Conservation (phyloP, 768 basidiomycete genomes). For the Tulasnella calospora region DNA sequence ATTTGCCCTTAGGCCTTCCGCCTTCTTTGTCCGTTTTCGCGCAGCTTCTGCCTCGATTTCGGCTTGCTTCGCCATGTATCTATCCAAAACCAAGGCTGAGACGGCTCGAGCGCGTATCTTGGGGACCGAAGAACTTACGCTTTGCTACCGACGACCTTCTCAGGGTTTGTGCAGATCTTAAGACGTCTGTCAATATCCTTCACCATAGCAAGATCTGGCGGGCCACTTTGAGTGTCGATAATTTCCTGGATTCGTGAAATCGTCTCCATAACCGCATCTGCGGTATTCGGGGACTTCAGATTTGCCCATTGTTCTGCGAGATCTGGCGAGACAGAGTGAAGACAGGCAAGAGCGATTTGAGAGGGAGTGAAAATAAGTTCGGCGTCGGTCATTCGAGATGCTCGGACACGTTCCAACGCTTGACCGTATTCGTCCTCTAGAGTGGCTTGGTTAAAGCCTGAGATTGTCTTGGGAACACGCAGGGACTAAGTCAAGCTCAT, state of each 20-base stretch:
- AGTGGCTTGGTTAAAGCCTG: constrained; percentile 47
- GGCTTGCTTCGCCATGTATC: constrained; percentile 50
- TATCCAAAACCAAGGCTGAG: constrained; percentile 13
- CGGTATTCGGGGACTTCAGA: constrained; percentile 38
- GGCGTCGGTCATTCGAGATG: constrained; percentile 83
- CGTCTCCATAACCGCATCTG: constrained; percentile 39
- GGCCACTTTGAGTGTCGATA: constrained; percentile 51
- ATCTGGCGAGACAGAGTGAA: constrained; percentile 59
- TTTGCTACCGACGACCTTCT: constrained; percentile 86
- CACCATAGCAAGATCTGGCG: constrained; percentile 76
- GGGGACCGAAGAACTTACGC: constrained; percentile 49
- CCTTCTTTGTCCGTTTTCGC: constrained; percentile 53
- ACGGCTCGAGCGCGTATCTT: background rate
- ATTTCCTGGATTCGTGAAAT: constrained; percentile 53
- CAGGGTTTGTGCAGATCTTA: constrained; percentile 88
- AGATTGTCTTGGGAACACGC: constrained; percentile 47
- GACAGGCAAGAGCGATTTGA: constrained; percentile 82
- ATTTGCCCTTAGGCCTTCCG: constrained; percentile 36
- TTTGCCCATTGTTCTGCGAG: constrained; percentile 59
- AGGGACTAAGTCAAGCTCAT: background rate
- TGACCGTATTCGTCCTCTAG: constrained; percentile 57
- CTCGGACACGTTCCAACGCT: constrained; percentile 62
- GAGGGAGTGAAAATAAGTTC: constrained; percentile 90
- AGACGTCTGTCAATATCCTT: constrained; percentile 85
- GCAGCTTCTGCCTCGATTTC: constrained; percentile 65